These are phyloP conservation scores for Citrullus colocynthis DNA, from an alignment of 306 rosid genomes.

Conservation along the genomic window DNA sequence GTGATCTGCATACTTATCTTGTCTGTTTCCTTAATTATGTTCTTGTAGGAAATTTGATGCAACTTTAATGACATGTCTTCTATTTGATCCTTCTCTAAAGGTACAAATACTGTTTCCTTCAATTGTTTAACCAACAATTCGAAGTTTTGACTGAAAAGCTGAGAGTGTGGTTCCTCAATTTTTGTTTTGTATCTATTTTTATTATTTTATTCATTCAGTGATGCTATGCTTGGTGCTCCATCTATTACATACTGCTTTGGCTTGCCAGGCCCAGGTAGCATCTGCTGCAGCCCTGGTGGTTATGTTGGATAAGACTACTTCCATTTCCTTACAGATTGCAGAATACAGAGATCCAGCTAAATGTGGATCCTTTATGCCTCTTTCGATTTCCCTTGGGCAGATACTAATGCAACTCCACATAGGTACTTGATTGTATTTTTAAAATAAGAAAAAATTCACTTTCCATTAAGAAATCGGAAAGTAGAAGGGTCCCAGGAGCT, in stretches of 20 bases:
- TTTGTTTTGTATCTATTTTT: not conserved
- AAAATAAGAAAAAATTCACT: not conserved
- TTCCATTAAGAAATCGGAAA: not conserved
- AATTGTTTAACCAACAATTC: conserved; percentile 3
- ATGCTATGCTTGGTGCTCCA: not conserved
- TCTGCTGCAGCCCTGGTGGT: conserved; percentile 61
- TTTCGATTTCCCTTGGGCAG: conserved; percentile 83
- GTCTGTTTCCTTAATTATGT: not conserved
- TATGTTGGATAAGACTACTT: conserved; percentile 74
- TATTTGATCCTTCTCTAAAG: conserved; percentile 84
- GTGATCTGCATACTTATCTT: not conserved
- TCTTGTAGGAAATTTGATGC: conserved; percentile 70
- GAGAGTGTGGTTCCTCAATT: not conserved
- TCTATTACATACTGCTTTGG: conserved; percentile 16
- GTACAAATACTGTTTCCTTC: conserved; percentile 26
- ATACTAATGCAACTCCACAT: conserved; percentile 82
- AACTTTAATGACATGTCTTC: conserved; percentile 71
- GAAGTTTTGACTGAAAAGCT: not conserved
- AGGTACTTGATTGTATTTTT: conserved; percentile 23
- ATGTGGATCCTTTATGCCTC: conserved; percentile 82
- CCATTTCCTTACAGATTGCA: conserved; percentile 76
- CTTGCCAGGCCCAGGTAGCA: conserved; percentile 53
- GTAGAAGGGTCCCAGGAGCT: not conserved
- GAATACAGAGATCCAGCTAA: conserved; percentile 73
- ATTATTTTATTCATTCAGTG: not conserved